phyloP scores from a whole-genome alignment of 2,329 filamentous ascomycete species.

The Didymella pomorum region DNA sequence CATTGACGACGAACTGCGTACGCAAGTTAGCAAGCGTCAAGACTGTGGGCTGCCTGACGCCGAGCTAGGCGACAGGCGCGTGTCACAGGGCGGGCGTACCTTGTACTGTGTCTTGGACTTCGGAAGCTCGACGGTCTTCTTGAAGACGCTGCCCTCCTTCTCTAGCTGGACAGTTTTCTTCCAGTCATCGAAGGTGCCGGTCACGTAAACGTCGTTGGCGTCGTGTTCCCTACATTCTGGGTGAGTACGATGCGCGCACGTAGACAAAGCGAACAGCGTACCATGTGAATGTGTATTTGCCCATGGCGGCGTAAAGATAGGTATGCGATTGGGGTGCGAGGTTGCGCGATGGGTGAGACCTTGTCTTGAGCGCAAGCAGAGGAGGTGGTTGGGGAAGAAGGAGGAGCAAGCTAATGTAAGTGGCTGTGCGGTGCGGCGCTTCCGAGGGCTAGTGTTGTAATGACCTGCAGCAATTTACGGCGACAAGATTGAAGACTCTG shows the following conservation, averaged over 20 bases:
- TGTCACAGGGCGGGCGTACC: conserved; percentile 62
- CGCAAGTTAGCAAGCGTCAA: conserved; percentile 29
- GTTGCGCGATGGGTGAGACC: conserved; percentile 35
- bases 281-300: conserved; percentile 75
- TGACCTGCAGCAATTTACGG: conserved; percentile 26
- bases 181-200: conserved; percentile 96
- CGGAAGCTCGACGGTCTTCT: conserved; percentile 80
- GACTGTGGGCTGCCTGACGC: conserved; percentile 6
- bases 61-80: conserved; percentile 14
- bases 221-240: conserved; percentile 73
- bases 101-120: conserved; percentile 88
- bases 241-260: conserved; percentile 29
- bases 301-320: conserved; percentile 58
- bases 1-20: conserved; percentile 90
- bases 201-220: conserved; percentile 89
- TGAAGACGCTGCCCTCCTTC: conserved; percentile 73
- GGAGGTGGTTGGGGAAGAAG: conserved; percentile 39
- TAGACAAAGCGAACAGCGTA: conserved; percentile 54
- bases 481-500: conserved; percentile 25
- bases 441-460: conserved; percentile 30
- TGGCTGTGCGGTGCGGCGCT: conserved; percentile 33
- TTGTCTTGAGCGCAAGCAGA: conserved; percentile 36
- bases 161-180: conserved; percentile 83
- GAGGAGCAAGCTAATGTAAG: conserved; percentile 31
- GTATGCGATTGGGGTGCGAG: conserved; percentile 26